Evolutionary conservation across 306 rosid genomes (phyloP), one percentile per base, ranked within the genome.

Genomic region (Morella rubra): DNA sequence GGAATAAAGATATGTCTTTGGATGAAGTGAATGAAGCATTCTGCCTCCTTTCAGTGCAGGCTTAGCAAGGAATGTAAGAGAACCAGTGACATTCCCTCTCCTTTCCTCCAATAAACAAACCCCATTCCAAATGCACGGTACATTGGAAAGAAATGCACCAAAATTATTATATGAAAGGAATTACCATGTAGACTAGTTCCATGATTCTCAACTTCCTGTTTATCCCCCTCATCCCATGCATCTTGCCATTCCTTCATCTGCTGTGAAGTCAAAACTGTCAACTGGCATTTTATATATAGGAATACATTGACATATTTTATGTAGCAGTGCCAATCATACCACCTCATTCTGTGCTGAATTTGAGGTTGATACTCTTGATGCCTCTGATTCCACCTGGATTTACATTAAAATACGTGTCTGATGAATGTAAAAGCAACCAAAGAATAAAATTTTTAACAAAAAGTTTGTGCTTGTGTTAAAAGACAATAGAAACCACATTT

Each of bases 201-300:
- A 81, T 87, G 81, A 44, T 73, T 79, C 81, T 80, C 90, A 78
- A 60, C 37, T 71, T 85, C 89, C 55, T 44, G 72, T 10, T 20
- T 79, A 74, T 88, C 91, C 71, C 81, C 87, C 71, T 88, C 93
- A 61, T 92, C 87, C 91, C 97, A 92, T 62, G 98, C 96, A 51
- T 92, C 95, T 37, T 92, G 97, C 97, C 97, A 89, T 73, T 90
- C 96, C 76, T 81, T 85, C 53, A 89, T 24, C 98, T 94, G 90
- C 80, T 72, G 61, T 18, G 24, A 79, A 72, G 59, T 69, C 46
- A 78, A 79, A 45, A 76, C 80, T 15, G 71, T 79, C 50, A 84
- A 73, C 45, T 32, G 41, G 37, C 62, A 74, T 59, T 16, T 64
- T 7, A 58, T 44, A 66, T 32, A 58, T 60, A 19, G 45, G 49